phyloP scores from a whole-genome alignment of 345 rosid species.

The Pugionium dolabratum region DNA sequence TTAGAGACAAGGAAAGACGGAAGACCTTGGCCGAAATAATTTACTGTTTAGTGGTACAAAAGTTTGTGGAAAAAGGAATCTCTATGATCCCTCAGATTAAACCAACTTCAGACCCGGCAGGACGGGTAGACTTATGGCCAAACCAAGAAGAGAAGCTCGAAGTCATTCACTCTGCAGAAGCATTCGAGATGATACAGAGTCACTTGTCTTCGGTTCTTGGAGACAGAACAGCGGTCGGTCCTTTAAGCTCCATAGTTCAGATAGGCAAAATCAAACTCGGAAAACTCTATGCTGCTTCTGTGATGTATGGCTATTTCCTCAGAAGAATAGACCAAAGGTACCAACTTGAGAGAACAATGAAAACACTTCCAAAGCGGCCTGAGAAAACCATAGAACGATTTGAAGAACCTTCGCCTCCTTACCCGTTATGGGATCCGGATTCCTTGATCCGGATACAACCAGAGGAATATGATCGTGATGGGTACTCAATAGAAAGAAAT shows the following conservation, averaged over 20 bases:
- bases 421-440: conserved; percentile 71
- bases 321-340: conserved; percentile 86
- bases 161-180: conserved; percentile 88
- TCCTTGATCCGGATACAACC: conserved; percentile 62
- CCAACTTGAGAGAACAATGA: conserved; percentile 89
- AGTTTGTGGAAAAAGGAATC: conserved; percentile 62
- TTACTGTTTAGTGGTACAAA: conserved; percentile 80
- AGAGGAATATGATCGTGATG: conserved; percentile 41
- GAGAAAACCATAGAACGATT: conserved; percentile 44
- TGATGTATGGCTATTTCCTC: conserved; percentile 88
- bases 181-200: conserved; percentile 89
- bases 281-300: conserved; percentile 86
- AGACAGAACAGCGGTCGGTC: conserved; percentile 63
- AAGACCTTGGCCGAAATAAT: conserved; percentile 75
- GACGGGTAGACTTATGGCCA: conserved; percentile 90
- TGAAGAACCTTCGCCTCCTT: conserved; percentile 51
- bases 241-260: conserved; percentile 65
- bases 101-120: conserved; percentile 68
- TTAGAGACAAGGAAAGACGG: conserved; percentile 69
- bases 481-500: conserved; percentile 38
- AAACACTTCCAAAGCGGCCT: conserved; percentile 67
- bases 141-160: conserved; percentile 85
- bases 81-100: conserved; percentile 76
- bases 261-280: conserved; percentile 91
- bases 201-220: conserved; percentile 80